Base-by-base conservation (phyloP, 495 filamentous ascomycete genomes). In the Lasiosphaeriaceae sp. region DNA sequence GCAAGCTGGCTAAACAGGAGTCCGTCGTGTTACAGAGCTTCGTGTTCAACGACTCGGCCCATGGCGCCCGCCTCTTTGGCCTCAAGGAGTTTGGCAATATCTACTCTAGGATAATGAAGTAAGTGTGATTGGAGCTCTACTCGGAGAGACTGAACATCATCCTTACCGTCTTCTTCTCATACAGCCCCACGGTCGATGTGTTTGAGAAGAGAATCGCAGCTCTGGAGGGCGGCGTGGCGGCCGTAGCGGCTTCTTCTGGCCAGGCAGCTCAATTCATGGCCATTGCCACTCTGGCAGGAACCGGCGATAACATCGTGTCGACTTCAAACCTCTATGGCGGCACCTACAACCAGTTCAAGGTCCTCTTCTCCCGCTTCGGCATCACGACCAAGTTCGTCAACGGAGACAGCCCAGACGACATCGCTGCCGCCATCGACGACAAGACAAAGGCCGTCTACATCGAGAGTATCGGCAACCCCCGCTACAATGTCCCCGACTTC, bases 31-130 rank as follows among this genome's bases (percentile, higher is more conserved):
- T 37, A 61, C 54, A 92, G 89, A 96, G 92, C 63, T 98, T 77
- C 72, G 80, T 83, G 55, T 98, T 98, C 86, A 91, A 97, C 82
- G 90, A 97, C 77, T 96, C 90, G 35, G 94, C 92, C 50, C 94
- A 97, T 71, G 94, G 92, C 60, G 95, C 95, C 50, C 86, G 93
- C 66, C 86, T 98, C 22, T 98, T 98, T 69, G 90, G 90, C 62
- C 90, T 98, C 74, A 96, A 97, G 71, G 93, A 97, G 72, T 93
- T 95, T 70, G 95, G 93, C 70, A 97, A 98, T 74, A 97, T 98
- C 76, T 98, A 98, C 80, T 91, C 87, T 66, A 88, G 94, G 55
- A 94, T 98, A 63, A 96, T 95, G 91, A 98, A 98, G 79, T 82
- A 52, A 65, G 77, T 70, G 19, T 31, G 17, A n/a, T 17, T 11